Evolutionary conservation across 305 asterid species (phyloP).

Genomic region (Stenogyne calaminthoides): DNA sequence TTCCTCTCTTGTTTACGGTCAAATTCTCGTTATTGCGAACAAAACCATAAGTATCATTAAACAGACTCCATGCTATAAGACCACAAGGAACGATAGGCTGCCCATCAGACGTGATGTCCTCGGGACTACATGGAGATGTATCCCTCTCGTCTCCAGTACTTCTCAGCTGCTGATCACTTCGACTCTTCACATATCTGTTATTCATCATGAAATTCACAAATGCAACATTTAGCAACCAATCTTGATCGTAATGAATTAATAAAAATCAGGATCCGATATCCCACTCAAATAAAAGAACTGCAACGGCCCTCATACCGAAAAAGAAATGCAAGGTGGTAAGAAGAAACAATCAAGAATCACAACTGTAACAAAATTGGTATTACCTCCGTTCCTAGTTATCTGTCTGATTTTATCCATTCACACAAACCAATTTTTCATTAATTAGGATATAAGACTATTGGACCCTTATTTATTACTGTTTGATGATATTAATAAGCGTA

Average conservation of each 20-base stretch:
- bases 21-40: slow-evolving; percentile 51
- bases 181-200: slow-evolving; percentile 80
- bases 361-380: not conserved
- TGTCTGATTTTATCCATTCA: too few relatives aligned
- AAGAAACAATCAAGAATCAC: not conserved
- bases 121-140: slow-evolving; percentile 65
- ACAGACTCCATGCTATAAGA: slow-evolving; percentile 91
- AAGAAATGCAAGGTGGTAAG: slow-evolving; percentile 1
- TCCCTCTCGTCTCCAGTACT: slow-evolving; percentile 34
- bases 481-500: too few relatives aligned
- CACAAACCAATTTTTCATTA: too few relatives aligned
- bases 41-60: slow-evolving; percentile 71
- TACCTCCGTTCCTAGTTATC: too few relatives aligned
- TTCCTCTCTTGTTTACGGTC: slow-evolving; percentile 57
- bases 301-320: not conserved
- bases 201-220: slow-evolving; percentile 7
- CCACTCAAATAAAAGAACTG: slow-evolving; percentile 11
- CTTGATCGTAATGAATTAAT: not conserved
- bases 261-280: slow-evolving; percentile 1
- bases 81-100: slow-evolving; percentile 84
- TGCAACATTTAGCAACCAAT: not conserved
- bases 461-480: too few relatives aligned
- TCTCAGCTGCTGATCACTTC: slow-evolving; percentile 87
- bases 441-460: too few relatives aligned
- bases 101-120: slow-evolving; percentile 40